Base-by-base conservation (phyloP, 1,284 basidiomycete genomes). In the Inonotus obliquus region DNA sequence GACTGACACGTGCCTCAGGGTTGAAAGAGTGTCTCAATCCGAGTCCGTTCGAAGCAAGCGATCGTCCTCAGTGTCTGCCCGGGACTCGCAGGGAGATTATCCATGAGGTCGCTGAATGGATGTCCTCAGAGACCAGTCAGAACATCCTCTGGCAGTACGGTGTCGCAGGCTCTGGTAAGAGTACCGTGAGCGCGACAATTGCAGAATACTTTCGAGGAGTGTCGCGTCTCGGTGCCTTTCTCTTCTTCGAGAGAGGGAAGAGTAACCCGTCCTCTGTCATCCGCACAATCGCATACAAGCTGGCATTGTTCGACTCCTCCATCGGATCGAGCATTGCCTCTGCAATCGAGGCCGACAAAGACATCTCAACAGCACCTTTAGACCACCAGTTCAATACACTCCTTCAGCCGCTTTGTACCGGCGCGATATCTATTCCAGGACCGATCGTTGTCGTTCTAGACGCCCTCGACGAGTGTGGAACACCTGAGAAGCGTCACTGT, bases 131-230 rank as follows among this genome's bases (percentile, higher is more conserved):
- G 13, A 23, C 47, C 17, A 5, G 35, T 11, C 27, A 37, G 47
- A 59, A 59, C 32, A 29, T 59, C 4, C 13, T 60, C 25, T 60
- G 59, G 59, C 51, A 69, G 65, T 70, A 71, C 65, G 72, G 72
- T 54, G 71, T 71, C 52, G 70, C 72, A 17, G 72, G 72, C 56
- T 59, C 65, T 10, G 72, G 73, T 14, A 62, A 66, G 49, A 63
- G 60, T 51, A 67, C 63, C 57, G 67, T 55, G 27, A 72, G 71
- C 58, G 62, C 68, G 29, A 59, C 37, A n/a, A 45, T 60, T 11
- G 49, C 59, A n/a, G 35, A 49, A 19, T 51, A 38, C 23, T 39
- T 49, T 17, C 44, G 13, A 10, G 45, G 23, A 2, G 25, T 49
- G 4, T 38, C 37, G n/a, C 57, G 57, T 21, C 45, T 59, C 10